Evolutionary conservation across 2,329 filamentous ascomycete species (phyloP).

Genomic region (Cercospora brassicicola): DNA sequence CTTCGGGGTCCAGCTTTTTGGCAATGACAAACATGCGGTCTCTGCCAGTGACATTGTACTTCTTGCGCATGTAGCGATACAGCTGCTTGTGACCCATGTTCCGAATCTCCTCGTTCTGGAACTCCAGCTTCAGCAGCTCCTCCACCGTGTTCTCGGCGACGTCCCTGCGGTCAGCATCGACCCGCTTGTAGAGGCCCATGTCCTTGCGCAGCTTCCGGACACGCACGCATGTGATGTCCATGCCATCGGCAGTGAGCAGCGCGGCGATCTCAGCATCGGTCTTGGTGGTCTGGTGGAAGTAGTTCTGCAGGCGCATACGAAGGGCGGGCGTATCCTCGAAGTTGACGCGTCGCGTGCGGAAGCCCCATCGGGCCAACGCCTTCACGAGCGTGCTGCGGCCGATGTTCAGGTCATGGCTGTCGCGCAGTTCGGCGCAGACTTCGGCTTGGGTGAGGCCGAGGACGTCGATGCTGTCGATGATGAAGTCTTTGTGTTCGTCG

Average conservation of each 20-base stretch:
- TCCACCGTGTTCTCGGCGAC: slow-evolving; percentile 4
- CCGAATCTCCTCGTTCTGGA: slow-evolving; percentile 4
- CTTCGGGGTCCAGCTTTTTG: slow-evolving; percentile 17
- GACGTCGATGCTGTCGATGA: slow-evolving; percentile 6
- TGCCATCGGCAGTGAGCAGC: slow-evolving; percentile 5
- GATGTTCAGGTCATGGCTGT: slow-evolving; percentile 10
- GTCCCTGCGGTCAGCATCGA: slow-evolving; percentile 2
- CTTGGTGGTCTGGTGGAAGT: slow-evolving; percentile 9
- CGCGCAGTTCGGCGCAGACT: slow-evolving; percentile 8
- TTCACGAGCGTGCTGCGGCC: slow-evolving; percentile 14
- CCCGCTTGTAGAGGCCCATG: slow-evolving; percentile 19
- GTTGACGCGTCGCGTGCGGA: slow-evolving; percentile 10
- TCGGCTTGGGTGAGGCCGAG: slow-evolving; percentile 10
- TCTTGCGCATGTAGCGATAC: slow-evolving; percentile 12
- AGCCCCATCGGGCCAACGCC: slow-evolving; percentile 5
- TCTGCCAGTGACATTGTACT: slow-evolving; percentile 15
- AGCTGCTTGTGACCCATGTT: slow-evolving; percentile 12
- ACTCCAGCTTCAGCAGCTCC: slow-evolving; percentile 12
- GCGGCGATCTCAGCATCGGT: slow-evolving; percentile 13
- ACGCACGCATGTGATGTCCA: slow-evolving; percentile 4
- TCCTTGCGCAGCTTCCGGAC: slow-evolving; percentile 15
- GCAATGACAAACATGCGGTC: slow-evolving; percentile 13
- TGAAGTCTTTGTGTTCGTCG: slow-evolving; percentile 13
- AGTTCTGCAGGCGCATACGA: slow-evolving; percentile 13
- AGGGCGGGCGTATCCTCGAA: slow-evolving; percentile 15